Evolutionary conservation across 768 basidiomycete species (phyloP), one percentile per base, ranked within the genome.

Genomic region (Xerocomellus amylosporus): DNA sequence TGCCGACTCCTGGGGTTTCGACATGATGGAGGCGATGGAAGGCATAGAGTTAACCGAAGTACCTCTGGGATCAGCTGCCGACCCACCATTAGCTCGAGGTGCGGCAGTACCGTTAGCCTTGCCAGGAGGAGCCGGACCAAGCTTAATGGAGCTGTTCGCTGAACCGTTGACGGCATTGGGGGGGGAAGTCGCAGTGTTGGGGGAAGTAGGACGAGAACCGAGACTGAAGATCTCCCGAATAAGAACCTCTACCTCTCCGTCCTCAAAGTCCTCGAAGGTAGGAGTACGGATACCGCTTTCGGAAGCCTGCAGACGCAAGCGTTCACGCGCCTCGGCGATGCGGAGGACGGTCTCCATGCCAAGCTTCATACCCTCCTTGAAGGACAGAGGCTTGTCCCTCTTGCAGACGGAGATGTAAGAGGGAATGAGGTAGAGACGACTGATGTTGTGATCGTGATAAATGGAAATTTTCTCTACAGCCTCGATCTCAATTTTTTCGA

Each of bases 311-410:
- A 61, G 53, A 37, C 79, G 73, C 4, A 80, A 64, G 12, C 71
- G 63, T 54, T 79, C 78, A 19, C 76, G 71, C 2, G 75, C 74
- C 26, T 65, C 67, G 28, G 73, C 75, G 34, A 78, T 53, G 14
- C 70, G 72, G 14, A 73, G 54, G 4, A 73, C 64, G 0, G 73
- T 74, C 53, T 74, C 68, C 57, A 73, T 64, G 1, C 79, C 77
- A 20, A 82, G 73, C 33, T 70, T 70, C 47, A 68, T 61, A 19
- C 74, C 78, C 53, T 80, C 81, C 8, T 66, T 67, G 47, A 74
- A 57, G 5, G 64, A 51, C 26, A 78, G 58, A 15, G 75, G 62
- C 26, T 71, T 71, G 2, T 71, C 69, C 19, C 77, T 66, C 47
- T 66, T 70, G 56, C 73, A 72, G 45, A 79, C 63, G 1, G 56